Conservation (phyloP, 441 rosid genomes). For the Erysimum pusillum region DNA sequence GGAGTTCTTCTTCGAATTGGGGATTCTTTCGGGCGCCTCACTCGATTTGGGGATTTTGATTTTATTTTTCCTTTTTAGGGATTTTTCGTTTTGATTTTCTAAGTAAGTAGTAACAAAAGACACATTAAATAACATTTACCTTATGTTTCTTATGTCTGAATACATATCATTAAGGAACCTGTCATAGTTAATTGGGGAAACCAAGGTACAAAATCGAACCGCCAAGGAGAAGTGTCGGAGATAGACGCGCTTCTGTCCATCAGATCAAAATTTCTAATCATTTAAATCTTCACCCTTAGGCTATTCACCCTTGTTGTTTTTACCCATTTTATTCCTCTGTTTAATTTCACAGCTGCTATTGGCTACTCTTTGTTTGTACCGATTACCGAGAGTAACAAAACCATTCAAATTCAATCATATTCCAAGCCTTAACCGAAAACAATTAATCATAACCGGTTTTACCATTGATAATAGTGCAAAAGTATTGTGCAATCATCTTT, state of each 20-base stretch:
- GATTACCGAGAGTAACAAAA: slow-evolving; percentile 6
- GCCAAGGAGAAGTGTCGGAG: slow-evolving; percentile 20
- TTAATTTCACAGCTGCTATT: not conserved
- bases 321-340: not conserved
- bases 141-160: slow-evolving; percentile 30
- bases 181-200: slow-evolving; percentile 1
- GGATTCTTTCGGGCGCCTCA: slow-evolving; percentile 34
- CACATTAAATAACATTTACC: slow-evolving; percentile 35
- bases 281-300: slow-evolving; percentile 24
- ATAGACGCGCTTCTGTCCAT: slow-evolving; percentile 30
- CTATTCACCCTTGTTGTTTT: slow-evolving; percentile 9
- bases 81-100: slow-evolving; percentile 11
- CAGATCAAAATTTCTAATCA: slow-evolving; percentile 14
- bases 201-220: slow-evolving; percentile 26
- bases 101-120: slow-evolving; percentile 17
- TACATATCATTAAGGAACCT: slow-evolving; percentile 27
- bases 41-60: slow-evolving; percentile 47
- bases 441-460: not conserved
- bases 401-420: slow-evolving; percentile 7
- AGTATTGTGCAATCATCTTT: not conserved
- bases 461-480: not conserved
- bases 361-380: not conserved
- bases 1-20: slow-evolving; percentile 28
- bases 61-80: slow-evolving; percentile 6
- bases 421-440: slow-evolving; percentile 20